Percentiles rank a stretch among this genome's conserved stretches.
These are phyloP conservation scores for Backusella morwellensis DNA, from an alignment of 192 early-diverging fungal genomes.

Conservation along the genomic window DNA sequence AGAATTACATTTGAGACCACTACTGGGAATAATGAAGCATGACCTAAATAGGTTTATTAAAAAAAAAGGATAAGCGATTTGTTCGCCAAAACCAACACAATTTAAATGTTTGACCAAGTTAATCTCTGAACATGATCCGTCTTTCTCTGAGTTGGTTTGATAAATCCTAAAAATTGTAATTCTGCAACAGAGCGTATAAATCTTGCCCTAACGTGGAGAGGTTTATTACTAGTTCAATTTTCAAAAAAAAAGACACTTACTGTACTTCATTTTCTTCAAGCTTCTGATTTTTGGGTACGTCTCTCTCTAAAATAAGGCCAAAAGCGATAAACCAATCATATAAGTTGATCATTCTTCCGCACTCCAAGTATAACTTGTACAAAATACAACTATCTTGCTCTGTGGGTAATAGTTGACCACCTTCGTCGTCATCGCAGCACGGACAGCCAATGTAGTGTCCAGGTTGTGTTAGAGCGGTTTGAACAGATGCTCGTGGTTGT, in stretches of 20 bases:
- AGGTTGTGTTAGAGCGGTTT: slow-evolving; percentile 79
- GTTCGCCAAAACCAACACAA: neutral
- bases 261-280: slow-evolving; percentile 58
- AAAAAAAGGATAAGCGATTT: neutral
- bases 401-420: slow-evolving; percentile 49
- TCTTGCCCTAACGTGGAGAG: slow-evolving; percentile 54
- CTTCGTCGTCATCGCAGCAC: slow-evolving; percentile 59
- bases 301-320: slow-evolving; percentile 70
- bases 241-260: slow-evolving; percentile 32
- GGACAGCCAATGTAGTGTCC: slow-evolving; percentile 77
- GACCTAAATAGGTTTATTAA: neutral
- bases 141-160: slow-evolving; percentile 86
- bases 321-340: slow-evolving; percentile 92
- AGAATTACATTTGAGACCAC: neutral
- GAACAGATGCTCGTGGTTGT: slow-evolving; percentile 80
- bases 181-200: slow-evolving; percentile 86
- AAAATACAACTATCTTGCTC: slow-evolving; percentile 86
- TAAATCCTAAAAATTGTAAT: slow-evolving; percentile 87
- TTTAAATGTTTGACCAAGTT: slow-evolving; percentile 66
- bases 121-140: slow-evolving; percentile 90
- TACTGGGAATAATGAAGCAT: neutral
- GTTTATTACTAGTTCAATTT: neutral
- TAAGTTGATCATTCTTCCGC: slow-evolving; percentile 91
- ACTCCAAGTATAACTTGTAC: slow-evolving; percentile 90
- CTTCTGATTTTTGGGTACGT: slow-evolving; percentile 26